phyloP scores from a whole-genome alignment of 1,284 basidiomycete species.

The Gymnopus androsaceus region DNA sequence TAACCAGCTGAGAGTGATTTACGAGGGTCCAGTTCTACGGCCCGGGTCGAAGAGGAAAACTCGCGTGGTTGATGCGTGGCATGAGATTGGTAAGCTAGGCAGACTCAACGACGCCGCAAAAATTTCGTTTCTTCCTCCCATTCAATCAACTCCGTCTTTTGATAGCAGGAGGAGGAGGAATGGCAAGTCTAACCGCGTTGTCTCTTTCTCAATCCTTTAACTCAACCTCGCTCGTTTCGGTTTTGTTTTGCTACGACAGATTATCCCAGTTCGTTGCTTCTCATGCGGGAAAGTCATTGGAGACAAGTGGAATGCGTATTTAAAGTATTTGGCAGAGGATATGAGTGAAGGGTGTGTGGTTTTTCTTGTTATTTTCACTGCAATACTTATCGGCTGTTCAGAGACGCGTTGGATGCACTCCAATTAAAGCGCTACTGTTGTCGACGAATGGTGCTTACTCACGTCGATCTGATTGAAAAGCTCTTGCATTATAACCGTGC shows the following conservation, averaged over 20 bases:
- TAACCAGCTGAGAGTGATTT: too few relatives aligned
- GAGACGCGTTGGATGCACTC: slow-evolving; percentile 79
- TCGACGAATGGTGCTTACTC: slow-evolving; percentile 95
- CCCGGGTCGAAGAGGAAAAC: too few relatives aligned
- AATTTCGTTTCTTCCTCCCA: too few relatives aligned
- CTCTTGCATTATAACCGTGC: slow-evolving; percentile 93
- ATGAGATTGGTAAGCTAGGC: too few relatives aligned
- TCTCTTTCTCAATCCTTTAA: neutral
- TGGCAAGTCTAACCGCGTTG: neutral
- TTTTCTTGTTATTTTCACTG: neutral
- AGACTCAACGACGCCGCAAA: too few relatives aligned
- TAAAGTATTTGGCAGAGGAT: slow-evolving; percentile 77
- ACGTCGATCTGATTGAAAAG: slow-evolving; percentile 97
- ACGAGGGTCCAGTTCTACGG: too few relatives aligned
- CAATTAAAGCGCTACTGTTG: slow-evolving; percentile 96
- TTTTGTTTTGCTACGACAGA: slow-evolving; percentile 53
- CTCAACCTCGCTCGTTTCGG: neutral
- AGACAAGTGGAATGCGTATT: slow-evolving; percentile 89
- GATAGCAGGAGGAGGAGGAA: neutral
- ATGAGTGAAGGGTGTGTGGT: slow-evolving; percentile 79
- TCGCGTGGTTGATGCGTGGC: too few relatives aligned
- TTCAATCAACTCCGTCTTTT: too few relatives aligned
- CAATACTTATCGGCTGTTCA: neutral
- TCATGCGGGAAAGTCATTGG: slow-evolving; percentile 93
- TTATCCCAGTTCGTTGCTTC: slow-evolving; percentile 87